Conservation (phyloP, 345 rosid species). For the Zanthoxylum bungeanum region DNA sequence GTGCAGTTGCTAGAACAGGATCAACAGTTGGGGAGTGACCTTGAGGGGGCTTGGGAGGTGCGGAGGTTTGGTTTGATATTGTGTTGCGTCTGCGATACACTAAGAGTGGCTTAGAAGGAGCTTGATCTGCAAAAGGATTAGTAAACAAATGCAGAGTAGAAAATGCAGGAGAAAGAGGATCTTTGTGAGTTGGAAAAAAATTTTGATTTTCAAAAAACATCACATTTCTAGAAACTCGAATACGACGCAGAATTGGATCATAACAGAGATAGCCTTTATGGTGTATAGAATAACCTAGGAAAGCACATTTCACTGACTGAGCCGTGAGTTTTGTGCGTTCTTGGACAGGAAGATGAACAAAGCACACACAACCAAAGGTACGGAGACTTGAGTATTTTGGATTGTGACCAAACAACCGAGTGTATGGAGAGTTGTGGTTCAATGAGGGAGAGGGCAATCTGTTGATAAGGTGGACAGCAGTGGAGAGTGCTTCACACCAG, state of each 20-base stretch:
- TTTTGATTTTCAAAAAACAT: neutral
- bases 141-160: neutral
- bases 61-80: no score
- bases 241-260: neutral
- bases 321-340: neutral
- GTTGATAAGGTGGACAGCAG: neutral
- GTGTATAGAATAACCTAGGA: neutral
- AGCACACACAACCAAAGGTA: neutral
- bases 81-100: neutral
- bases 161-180: neutral
- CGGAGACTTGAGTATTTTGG: neutral
- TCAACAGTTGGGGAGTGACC: neutral
- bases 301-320: neutral
- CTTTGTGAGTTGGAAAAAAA: neutral
- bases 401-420: neutral
- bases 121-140: neutral
- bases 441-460: neutral
- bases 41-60: neutral
- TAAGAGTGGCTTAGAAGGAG: neutral
- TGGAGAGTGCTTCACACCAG: neutral
- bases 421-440: neutral
- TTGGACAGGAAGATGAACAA: neutral
- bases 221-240: neutral
- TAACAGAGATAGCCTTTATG: constrained; percentile 1
- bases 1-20: neutral